Percentiles rank a stretch among this genome's conserved stretches.
Conservation (phyloP, 352 stramenopile species). For the Phytophthora citricola region DNA sequence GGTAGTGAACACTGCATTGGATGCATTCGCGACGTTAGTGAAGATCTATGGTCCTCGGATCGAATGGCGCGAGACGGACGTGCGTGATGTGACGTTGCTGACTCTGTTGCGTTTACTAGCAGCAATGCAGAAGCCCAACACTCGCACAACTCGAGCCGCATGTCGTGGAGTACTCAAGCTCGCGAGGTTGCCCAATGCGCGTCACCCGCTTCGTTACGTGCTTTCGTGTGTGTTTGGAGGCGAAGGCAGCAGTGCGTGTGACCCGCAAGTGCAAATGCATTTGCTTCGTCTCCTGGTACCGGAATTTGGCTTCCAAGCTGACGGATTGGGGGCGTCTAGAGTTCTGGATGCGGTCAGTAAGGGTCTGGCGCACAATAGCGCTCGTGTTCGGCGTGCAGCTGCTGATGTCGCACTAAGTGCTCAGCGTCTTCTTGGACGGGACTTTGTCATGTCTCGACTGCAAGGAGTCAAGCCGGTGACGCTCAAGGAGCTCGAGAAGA, state of each 20-base stretch:
- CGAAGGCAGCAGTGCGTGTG: conserved; percentile 49
- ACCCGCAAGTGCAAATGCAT: conserved; percentile 84
- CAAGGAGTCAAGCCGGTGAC: conserved; percentile 78
- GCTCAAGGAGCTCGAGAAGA: conserved; percentile 88
- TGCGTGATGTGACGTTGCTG: conserved; percentile 71
- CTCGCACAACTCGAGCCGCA: conserved; percentile 72
- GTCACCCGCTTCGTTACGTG: conserved; percentile 72
- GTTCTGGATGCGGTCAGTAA: conserved; percentile 58
- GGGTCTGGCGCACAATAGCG: conserved; percentile 64
- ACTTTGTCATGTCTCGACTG: conserved; percentile 70
- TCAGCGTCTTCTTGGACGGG: conserved; percentile 77
- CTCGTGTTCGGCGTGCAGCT: conserved; percentile 75
- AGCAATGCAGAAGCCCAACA: conserved; percentile 85
- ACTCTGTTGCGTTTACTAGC: conserved; percentile 66
- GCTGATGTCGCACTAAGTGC: conserved; percentile 82
- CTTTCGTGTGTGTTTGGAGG: conserved; percentile 78
- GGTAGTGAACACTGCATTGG: conserved; percentile 78
- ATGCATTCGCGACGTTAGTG: conserved; percentile 69
- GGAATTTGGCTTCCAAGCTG: conserved; percentile 79
- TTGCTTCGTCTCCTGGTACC: conserved; percentile 75
- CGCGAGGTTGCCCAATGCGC: conserved; percentile 61
- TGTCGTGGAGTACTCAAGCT: conserved; percentile 82
- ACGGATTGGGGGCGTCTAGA: conserved; percentile 64
- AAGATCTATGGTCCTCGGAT: conserved; percentile 79
- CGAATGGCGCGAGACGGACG: conserved; percentile 70